Evolutionary conservation across 805 yeast species (phyloP).

Genomic region (Tetrapisispora nanseiensis): DNA sequence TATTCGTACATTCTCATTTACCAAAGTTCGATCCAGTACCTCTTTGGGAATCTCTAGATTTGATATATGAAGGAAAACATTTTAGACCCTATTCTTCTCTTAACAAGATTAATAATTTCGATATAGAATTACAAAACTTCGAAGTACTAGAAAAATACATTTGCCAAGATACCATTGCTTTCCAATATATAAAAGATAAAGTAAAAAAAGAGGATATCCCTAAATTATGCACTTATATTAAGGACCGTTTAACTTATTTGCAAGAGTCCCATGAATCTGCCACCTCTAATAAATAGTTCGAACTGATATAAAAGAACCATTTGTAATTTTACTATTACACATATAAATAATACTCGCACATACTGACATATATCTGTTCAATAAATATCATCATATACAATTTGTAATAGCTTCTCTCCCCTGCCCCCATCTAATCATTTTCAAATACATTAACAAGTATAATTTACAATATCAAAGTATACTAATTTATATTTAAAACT

Average conservation of each 20-base stretch:
- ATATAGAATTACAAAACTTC: constrained; percentile 17
- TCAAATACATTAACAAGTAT: too few species aligned
- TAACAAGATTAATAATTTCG: constrained; percentile 14
- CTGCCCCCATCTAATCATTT: too few species aligned
- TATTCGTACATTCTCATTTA: constrained; percentile 33
- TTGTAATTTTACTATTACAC: too few species aligned
- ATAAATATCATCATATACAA: too few species aligned
- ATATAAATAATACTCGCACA: not conserved
- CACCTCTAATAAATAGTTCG: not conserved
- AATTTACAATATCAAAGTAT: too few species aligned
- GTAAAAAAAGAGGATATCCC: constrained; percentile 9
- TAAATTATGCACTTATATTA: constrained; percentile 18
- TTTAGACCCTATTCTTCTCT: constrained; percentile 12
- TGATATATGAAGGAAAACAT: constrained; percentile 15
- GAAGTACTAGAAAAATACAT: constrained; percentile 2
- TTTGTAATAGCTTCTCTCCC: too few species aligned
- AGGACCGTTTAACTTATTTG: constrained; percentile 13
- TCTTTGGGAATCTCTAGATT: constrained; percentile 12
- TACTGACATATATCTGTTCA: not conserved
- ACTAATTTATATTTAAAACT: too few species aligned
- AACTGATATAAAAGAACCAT: too few species aligned
- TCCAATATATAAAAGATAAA: constrained; percentile 14
- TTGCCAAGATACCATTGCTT: constrained; percentile 5
- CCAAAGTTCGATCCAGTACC: constrained; percentile 33
- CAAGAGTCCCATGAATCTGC: constrained; percentile 13